Conservation (phyloP, 805 yeast species). For the Pichia phayaonensis region DNA sequence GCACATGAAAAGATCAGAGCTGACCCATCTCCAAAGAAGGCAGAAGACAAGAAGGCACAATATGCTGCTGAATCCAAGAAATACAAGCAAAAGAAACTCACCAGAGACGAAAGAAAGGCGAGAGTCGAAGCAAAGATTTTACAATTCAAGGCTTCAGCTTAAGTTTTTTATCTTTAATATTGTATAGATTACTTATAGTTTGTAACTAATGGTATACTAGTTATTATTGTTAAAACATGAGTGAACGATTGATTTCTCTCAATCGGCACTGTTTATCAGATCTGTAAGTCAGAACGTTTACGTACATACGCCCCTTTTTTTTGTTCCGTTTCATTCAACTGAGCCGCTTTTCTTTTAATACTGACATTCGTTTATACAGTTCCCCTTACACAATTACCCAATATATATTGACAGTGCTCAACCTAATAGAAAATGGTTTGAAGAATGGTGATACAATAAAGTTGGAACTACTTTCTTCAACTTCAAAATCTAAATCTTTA, state of each 20-base stretch:
- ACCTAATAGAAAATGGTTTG: constrained; percentile 23
- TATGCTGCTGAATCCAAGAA: constrained; percentile 96
- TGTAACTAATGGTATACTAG: not conserved
- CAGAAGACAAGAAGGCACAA: constrained; percentile 91
- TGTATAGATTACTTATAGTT: not conserved
- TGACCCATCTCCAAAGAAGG: constrained; percentile 85
- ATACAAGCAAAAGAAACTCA: constrained; percentile 80
- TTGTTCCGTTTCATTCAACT: no score
- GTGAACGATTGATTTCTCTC: not conserved
- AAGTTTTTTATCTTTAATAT: constrained; percentile 12
- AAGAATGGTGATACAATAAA: constrained; percentile 19
- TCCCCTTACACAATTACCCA: constrained; percentile 7
- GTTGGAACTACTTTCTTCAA: constrained; percentile 12
- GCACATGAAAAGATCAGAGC: constrained; percentile 97
- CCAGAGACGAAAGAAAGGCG: constrained; percentile 86
- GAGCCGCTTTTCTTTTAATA: constrained; percentile 1
- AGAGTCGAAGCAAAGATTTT: constrained; percentile 91
- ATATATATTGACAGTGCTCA: constrained; percentile 11
- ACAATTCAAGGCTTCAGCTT: constrained; percentile 57
- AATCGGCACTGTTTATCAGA: not conserved
- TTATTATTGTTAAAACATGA: not conserved
- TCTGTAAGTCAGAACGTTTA: not conserved
- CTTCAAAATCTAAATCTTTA: constrained; percentile 1
- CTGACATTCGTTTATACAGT: not conserved
- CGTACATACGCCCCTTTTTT: not conserved